A percentile compares a stretch with the other conserved stretches of the same genome.
Evolutionary conservation across 2,329 filamentous ascomycete genomes (phyloP).

Genomic region (Xylaria sp.): DNA sequence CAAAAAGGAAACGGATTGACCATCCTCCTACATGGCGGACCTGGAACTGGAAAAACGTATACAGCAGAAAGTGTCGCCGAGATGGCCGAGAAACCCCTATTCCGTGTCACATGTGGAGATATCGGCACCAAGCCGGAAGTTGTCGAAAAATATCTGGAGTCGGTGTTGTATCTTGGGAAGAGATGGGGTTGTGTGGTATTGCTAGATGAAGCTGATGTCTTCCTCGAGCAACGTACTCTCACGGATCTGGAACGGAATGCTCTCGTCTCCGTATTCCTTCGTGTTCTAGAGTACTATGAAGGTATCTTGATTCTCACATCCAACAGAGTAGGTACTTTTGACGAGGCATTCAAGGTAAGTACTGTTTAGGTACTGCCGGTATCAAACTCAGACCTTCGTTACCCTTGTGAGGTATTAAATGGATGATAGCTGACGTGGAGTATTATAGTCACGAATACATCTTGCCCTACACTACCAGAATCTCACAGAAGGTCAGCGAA

Average conservation of each 20-base stretch:
- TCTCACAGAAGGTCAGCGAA: conserved; percentile 20
- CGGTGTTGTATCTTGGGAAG: conserved; percentile 30
- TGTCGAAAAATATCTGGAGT: conserved; percentile 33
- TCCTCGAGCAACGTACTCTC: conserved; percentile 25
- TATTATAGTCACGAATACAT: conserved; percentile 21
- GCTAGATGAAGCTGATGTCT: conserved; percentile 21
- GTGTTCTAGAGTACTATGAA: conserved; percentile 48
- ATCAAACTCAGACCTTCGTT: too few species aligned
- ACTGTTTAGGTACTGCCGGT: too few species aligned
- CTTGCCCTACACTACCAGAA: conserved; percentile 31
- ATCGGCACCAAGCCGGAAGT: conserved; percentile 32
- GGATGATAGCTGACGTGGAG: too few species aligned
- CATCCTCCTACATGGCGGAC: conserved; percentile 30
- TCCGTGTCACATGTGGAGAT: conserved; percentile 33
- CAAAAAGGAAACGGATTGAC: conserved; percentile 30
- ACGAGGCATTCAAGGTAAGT: conserved; percentile 32
- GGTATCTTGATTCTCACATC: conserved; percentile 51
- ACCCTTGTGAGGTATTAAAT: too few species aligned
- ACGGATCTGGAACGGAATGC: conserved; percentile 31
- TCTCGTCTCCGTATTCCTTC: conserved; percentile 42
- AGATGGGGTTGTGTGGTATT: conserved; percentile 35
- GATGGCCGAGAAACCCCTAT: conserved; percentile 31
- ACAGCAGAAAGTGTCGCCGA: conserved; percentile 35
- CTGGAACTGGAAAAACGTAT: conserved; percentile 33
- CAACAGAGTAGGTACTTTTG: conserved; percentile 41